Conservation (phyloP, 352 stramenopile species). For the Phytopythium cucurbitacearum region DNA sequence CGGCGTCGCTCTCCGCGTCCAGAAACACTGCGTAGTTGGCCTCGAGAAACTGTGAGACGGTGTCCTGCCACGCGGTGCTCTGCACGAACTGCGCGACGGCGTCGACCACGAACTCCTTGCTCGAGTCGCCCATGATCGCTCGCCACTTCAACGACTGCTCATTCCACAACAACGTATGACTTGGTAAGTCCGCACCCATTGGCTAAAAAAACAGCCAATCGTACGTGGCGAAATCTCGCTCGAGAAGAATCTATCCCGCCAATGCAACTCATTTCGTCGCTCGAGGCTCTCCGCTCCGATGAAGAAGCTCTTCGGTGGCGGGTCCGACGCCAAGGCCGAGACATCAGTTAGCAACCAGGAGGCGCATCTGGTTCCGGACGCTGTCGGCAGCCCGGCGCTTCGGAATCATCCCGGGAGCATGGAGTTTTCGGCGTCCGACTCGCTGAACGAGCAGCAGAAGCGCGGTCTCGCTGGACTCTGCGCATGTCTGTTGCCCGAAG, state of each 20-base stretch:
- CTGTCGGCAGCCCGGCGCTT: neutral
- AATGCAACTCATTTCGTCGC: no score
- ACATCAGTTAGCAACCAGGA: conserved; percentile 5
- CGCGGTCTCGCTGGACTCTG: conserved; percentile 61
- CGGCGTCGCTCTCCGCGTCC: conserved; percentile 8
- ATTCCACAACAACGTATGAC: no score
- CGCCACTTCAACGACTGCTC: no score
- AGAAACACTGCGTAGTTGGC: conserved; percentile 53
- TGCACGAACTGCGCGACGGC: conserved; percentile 70
- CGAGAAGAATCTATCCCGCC: no score
- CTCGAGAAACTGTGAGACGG: conserved; percentile 49
- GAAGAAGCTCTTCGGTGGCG: conserved; percentile 24
- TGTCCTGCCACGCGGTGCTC: conserved; percentile 41
- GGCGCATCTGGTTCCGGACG: neutral
- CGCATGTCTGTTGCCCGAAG: conserved; percentile 56
- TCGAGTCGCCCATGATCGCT: conserved; percentile 7
- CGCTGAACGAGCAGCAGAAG: conserved; percentile 52
- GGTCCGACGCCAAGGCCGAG: neutral
- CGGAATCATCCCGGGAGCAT: neutral
- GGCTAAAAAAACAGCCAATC: no score
- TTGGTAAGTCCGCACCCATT: no score
- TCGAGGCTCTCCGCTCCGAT: conserved; percentile 7
- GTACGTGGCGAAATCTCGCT: no score
- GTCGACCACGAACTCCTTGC: conserved; percentile 75
- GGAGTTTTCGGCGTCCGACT: conserved; percentile 15